Evolutionary conservation across 768 basidiomycete genomes (phyloP).

Genomic region (Tylopilus sp.): DNA sequence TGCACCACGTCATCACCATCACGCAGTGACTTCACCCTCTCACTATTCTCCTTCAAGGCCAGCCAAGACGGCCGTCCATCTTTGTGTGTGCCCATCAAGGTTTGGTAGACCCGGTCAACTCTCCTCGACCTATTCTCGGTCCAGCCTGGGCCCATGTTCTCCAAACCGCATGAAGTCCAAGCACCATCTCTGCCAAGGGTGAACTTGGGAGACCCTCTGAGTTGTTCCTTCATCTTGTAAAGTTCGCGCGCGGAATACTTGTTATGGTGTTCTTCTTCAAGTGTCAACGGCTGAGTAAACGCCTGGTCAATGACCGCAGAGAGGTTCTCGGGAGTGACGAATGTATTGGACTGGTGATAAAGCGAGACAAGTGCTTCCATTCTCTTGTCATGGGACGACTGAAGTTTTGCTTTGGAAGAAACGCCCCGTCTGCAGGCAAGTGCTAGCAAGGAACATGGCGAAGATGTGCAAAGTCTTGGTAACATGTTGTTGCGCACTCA

Average conservation of each 20-base stretch:
- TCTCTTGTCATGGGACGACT: slow-evolving; percentile 29
- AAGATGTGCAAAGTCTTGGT: neutral
- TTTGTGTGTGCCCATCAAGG: slow-evolving; percentile 27
- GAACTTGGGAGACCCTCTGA: slow-evolving; percentile 20
- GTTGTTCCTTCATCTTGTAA: slow-evolving; percentile 6
- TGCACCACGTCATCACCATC: slow-evolving; percentile 10
- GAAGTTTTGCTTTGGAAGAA: slow-evolving; percentile 20
- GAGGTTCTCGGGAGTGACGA: slow-evolving; percentile 71
- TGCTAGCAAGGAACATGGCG: slow-evolving; percentile 6
- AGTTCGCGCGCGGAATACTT: slow-evolving; percentile 17
- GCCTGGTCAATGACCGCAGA: slow-evolving; percentile 60
- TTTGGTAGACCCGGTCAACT: slow-evolving; percentile 22
- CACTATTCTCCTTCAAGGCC: slow-evolving; percentile 29
- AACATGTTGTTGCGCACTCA: slow-evolving; percentile 12
- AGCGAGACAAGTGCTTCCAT: slow-evolving; percentile 73
- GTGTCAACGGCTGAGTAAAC: slow-evolving; percentile 37
- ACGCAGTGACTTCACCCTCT: slow-evolving; percentile 18
- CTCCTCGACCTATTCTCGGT: slow-evolving; percentile 27
- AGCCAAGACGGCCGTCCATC: slow-evolving; percentile 34
- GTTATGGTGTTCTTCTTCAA: slow-evolving; percentile 19
- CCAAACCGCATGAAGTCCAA: slow-evolving; percentile 4
- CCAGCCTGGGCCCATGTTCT: slow-evolving; percentile 31
- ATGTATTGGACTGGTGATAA: slow-evolving; percentile 71
- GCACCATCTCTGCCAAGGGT: slow-evolving; percentile 27
- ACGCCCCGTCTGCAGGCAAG: slow-evolving; percentile 11